Base-by-base conservation (phyloP, 2,329 filamentous ascomycete genomes). In the Alternaria rosae region DNA sequence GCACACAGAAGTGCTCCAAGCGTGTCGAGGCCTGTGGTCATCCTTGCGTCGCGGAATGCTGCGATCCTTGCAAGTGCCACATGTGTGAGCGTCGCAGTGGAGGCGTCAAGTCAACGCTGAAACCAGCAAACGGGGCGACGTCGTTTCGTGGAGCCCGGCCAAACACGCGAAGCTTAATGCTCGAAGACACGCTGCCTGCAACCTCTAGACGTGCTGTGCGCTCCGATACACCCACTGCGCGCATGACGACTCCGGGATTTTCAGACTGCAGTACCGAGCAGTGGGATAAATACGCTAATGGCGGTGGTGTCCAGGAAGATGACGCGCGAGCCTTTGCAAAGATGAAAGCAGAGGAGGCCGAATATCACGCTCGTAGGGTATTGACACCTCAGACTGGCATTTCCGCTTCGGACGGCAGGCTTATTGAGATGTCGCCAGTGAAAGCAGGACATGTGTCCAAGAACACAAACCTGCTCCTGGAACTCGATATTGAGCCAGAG, bases 21-120 rank as follows among this genome's bases (percentile, higher is more conserved):
- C 60, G 58, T 2, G 51, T 71, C 9, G 65, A 68, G 8, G 25
- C 54, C 2, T 79, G 77, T 55, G 71, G 72, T 6, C 77, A 78
- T 64, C 64, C 59, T 11, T 79, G 77, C 28, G 42, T 60, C n/a
- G 64, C 64, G 2, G 50, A 71, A 6, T 79, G 76, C 52, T 74
- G 67, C 35, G 72, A 77, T 35, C 61, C 68, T 1, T 78, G 76
- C 64, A 68, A 56, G 28, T 79, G 77, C 54, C 59, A 62, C 3
- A 64, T 57, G 11, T 79, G 77, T 50, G 72, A 75, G 11, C 62
- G 62, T 30, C 67, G 69, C 13, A 65, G 55, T 42, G 65, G 68
- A 23, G 75, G 76, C 4, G 60, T 60, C 21, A 70, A 71, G 32
- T 62, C 72, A 1, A 67, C 76, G 51, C 38, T 79, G 30, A 77